Evolutionary conservation across 148 eudicot genomes (phyloP).

Genomic region (Amaranthus palmeri): DNA sequence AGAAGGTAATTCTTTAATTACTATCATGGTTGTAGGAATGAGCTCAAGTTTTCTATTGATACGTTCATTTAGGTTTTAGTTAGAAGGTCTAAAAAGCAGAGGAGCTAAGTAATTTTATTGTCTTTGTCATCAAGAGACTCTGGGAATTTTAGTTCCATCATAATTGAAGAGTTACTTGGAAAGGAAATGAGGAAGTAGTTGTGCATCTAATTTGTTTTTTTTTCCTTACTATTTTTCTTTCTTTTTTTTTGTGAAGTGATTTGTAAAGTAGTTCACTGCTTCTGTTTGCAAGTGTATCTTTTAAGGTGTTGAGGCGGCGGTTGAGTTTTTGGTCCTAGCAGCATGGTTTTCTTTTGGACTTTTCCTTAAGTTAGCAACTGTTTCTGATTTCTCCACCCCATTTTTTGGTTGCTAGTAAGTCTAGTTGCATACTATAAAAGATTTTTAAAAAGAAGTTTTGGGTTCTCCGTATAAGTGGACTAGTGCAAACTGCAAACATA

Average conservation of each 20-base stretch:
- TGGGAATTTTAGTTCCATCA: not conserved
- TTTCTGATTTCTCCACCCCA: not conserved
- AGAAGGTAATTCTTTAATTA: constrained; percentile 52
- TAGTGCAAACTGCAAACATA: not conserved
- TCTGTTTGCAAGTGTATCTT: not conserved
- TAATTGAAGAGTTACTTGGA: not conserved
- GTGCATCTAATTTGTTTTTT: not conserved
- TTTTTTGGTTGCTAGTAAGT: not conserved
- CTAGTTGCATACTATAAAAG: not conserved
- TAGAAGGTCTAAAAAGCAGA: not conserved
- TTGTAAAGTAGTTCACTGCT: not conserved
- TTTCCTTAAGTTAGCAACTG: not conserved
- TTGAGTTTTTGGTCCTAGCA: not conserved
- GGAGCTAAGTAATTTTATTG: not conserved
- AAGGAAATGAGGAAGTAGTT: not conserved
- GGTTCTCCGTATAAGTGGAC: not conserved
- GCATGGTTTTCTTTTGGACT: not conserved
- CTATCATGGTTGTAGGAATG: not conserved
- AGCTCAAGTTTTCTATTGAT: not conserved
- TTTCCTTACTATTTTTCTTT: not conserved
- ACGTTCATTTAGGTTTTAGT: not conserved
- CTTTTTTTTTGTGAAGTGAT: not conserved
- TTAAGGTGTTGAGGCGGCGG: not conserved
- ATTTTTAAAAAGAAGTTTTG: not conserved
- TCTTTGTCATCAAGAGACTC: not conserved